phyloP scores from a whole-genome alignment of 2,329 filamentous ascomycete genomes.

The Aspergillus ochraceoroseus region DNA sequence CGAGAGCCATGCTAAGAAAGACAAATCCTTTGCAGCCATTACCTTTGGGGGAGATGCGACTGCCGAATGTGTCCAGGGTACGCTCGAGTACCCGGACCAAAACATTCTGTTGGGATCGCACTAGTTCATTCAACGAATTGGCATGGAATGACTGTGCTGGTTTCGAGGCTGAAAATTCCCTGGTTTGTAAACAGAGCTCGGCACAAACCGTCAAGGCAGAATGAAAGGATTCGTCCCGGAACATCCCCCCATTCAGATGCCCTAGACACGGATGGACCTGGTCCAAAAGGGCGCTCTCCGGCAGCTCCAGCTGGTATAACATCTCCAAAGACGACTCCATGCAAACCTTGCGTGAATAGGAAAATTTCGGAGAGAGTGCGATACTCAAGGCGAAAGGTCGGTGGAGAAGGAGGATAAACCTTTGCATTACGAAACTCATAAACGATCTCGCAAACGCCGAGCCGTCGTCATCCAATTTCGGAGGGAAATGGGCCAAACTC shows the following conservation, averaged over 20 bases:
- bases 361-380: conserved; percentile 31
- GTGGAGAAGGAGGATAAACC: conserved; percentile 55
- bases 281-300: conserved; percentile 14
- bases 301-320: conserved; percentile 30
- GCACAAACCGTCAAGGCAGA: conserved; percentile 33
- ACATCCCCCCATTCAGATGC: conserved; percentile 33
- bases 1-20: conserved; percentile 28
- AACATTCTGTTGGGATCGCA: conserved; percentile 30
- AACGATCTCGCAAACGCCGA: conserved; percentile 35
- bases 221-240: conserved; percentile 35
- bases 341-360: conserved; percentile 38
- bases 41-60: conserved; percentile 25
- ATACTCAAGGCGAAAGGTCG: conserved; percentile 39
- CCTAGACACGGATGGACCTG: conserved; percentile 29
- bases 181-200: conserved; percentile 30
- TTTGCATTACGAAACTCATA: conserved; percentile 50
- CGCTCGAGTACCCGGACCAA: conserved; percentile 31
- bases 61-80: conserved; percentile 27
- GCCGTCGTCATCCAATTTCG: conserved; percentile 14
- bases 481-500: conserved; percentile 23
- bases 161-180: conserved; percentile 21
- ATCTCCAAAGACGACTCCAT: conserved; percentile 36
- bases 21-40: conserved; percentile 31
- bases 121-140: conserved; percentile 27
- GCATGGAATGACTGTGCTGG: conserved; percentile 11